Evolutionary conservation across 805 yeast genomes (phyloP), one percentile per base, ranked within the genome.

Genomic region (Barnettozyma pratensis): DNA sequence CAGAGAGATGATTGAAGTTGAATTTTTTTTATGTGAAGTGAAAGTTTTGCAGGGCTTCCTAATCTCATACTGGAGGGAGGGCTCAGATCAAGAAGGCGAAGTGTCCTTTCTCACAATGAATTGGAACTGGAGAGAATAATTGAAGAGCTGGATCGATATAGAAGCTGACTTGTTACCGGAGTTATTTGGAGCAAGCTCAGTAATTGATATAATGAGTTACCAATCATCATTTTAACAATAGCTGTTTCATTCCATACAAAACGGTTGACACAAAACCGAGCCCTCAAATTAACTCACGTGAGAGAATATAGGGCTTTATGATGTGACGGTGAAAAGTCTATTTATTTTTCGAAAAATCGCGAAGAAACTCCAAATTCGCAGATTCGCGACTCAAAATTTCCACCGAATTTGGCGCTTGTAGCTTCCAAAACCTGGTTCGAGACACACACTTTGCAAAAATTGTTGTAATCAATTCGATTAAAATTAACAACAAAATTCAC

Each of bases 291-390:
- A 6, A 11, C 2, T 37, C 57, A 53, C 53, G 47, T 54, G 57
- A 42, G 6, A 4, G 0, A 0, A 1, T 1, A 2, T 9, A 54
- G 55, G 55, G 54, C 46, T 39, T 39, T 12, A 5, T 25, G 6
- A n/a, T 8, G 47, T 55, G 59, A 55, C 59, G 50, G 50, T 49
- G 55, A 53, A 56, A 54, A 49, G 44, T 54, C 19, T 19, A 19
- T 19, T 19, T 19, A 19, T 49, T 30, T 5, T 27, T 19, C 19
- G 28, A 25, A 30, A 43, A 43, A 11, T 12, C 32, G 19, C 36
- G 14, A 11, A 30, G 19, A 11, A 28, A 5, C 36, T 19, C 11
- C 30, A 14, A 10, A 4, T 19, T 30, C 36, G 44, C 32, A 39
- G 32, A 30, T 44, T 52, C 41, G 48, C 46, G 50, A 45, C 34